phyloP scores from a whole-genome alignment of 2,329 filamentous ascomycete genomes.

The Paraphoma sp. region DNA sequence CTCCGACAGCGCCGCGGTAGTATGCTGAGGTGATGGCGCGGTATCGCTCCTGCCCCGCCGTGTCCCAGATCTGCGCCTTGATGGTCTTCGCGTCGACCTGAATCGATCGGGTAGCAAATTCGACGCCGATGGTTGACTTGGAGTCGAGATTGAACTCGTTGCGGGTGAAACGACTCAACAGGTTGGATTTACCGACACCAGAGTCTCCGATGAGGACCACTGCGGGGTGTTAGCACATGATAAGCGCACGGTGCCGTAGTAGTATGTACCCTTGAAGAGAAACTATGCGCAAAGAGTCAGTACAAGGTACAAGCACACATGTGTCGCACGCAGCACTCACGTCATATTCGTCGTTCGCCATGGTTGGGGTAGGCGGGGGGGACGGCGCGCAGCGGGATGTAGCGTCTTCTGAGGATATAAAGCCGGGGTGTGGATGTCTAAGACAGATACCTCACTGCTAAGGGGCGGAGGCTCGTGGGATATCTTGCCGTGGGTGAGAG shows the following conservation, averaged over 20 bases:
- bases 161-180: constrained; percentile 98
- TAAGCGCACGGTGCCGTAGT: constrained; percentile 11
- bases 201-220: constrained; percentile 99
- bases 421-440: constrained; percentile 13
- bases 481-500: constrained; percentile 2
- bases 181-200: constrained; percentile 99
- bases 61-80: constrained; percentile 99
- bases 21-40: constrained; percentile 99
- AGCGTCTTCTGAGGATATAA: constrained; percentile 12
- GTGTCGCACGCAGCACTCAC: constrained; percentile 63
- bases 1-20: constrained; percentile 96
- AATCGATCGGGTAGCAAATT: constrained; percentile 98
- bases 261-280: constrained; percentile 88
- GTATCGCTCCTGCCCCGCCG: constrained; percentile 97
- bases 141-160: constrained; percentile 99
- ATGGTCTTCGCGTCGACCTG: constrained; percentile 99
- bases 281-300: constrained; percentile 67
- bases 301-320: constrained; percentile 23
- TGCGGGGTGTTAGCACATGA: constrained; percentile 53
- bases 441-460: background rate
- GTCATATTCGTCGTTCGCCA: constrained; percentile 99
- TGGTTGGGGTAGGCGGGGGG: constrained; percentile 55
- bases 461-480: background rate
- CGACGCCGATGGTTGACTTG: constrained; percentile 99
- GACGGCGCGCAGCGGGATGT: constrained; percentile 14